Evolutionary conservation across 2,329 filamentous ascomycete genomes (phyloP).

Genomic region (Cadophora sp.): DNA sequence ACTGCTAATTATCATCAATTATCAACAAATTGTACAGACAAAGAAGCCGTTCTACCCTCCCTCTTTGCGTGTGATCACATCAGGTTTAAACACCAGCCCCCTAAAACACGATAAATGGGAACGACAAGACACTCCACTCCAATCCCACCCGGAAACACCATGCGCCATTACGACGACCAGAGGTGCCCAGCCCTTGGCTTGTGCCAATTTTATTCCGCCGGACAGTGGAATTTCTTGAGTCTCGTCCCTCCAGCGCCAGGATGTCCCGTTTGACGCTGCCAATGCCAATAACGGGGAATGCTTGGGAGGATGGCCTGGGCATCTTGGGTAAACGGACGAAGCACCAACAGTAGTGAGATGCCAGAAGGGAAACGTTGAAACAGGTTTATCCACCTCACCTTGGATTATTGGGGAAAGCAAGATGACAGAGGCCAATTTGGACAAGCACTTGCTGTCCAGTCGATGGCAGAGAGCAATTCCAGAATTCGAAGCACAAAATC

Average conservation of each 20-base stretch:
- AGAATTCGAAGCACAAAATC: background rate
- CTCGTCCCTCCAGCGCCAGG: background rate
- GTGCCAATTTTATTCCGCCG: conserved; percentile 14
- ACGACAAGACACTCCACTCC: background rate
- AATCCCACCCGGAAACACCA: conserved; percentile 5
- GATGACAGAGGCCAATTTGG: conserved; percentile 14
- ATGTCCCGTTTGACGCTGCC: conserved; percentile 16
- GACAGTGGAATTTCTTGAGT: background rate
- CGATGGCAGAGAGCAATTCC: background rate
- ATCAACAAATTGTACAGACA: background rate
- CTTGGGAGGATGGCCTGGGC: background rate
- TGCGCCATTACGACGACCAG: conserved; percentile 4
- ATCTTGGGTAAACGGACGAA: background rate
- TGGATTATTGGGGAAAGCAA: background rate
- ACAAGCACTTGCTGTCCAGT: conserved; percentile 5
- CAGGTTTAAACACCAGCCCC: background rate
- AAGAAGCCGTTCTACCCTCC: background rate
- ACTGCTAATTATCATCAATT: background rate
- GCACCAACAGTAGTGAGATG: background rate
- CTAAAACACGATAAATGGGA: background rate
- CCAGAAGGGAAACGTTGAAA: background rate
- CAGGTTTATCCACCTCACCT: conserved; percentile 4
- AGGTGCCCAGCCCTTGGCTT: conserved; percentile 23
- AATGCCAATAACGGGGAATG: conserved; percentile 11
- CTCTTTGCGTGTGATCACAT: conserved; percentile 1